Base-by-base conservation (phyloP, 208 protist species). In the Crithidia expoeki region DNA sequence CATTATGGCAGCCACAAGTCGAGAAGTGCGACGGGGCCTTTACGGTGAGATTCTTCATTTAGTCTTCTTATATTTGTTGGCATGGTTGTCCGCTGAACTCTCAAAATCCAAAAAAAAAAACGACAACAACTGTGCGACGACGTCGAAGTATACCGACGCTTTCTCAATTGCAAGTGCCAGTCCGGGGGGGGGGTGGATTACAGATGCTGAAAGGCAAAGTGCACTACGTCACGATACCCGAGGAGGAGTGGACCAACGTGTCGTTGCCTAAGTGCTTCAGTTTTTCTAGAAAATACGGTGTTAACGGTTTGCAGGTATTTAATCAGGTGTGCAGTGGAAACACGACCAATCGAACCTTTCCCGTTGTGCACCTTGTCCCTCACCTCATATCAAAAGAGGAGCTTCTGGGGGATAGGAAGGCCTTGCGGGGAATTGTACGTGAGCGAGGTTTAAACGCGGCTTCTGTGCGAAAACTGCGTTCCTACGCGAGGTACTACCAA, bases 181-280 rank as follows among this genome's bases (percentile, higher is more conserved):
- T n/a, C n/a, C n/a, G n/a, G n/a, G n/a, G n/a, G n/a, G n/a, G n/a
- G n/a, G n/a, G n/a, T n/a, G n/a, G n/a, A n/a, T n/a, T n/a, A n/a
- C n/a, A n/a, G n/a, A n/a, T n/a, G n/a, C n/a, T 49, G 42, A 5
- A 52, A 10, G 69, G 55, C 36, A 74, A 23, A 52, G 36, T 44
- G 4, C 69, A 74, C n/a, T 60, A 72, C 28, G 42, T 62, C 23
- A 68, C 60, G 23, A 74, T 74, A 32, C n/a, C 69, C 17, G 59
- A 23, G 0, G 58, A 67, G 23, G 52, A 74, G 14, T 68, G 46
- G 58, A 11, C 11, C 7, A 3, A n/a, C 27, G 1, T 60, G 30
- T 19, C 7, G 0, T 6, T 14, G n/a, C n/a, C n/a, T n/a, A n/a
- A n/a, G n/a, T n/a, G n/a, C n/a, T n/a, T n/a, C n/a, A n/a, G n/a